phyloP scores from a whole-genome alignment of 257 asterid species.

The Solanum pimpinellifolium region DNA sequence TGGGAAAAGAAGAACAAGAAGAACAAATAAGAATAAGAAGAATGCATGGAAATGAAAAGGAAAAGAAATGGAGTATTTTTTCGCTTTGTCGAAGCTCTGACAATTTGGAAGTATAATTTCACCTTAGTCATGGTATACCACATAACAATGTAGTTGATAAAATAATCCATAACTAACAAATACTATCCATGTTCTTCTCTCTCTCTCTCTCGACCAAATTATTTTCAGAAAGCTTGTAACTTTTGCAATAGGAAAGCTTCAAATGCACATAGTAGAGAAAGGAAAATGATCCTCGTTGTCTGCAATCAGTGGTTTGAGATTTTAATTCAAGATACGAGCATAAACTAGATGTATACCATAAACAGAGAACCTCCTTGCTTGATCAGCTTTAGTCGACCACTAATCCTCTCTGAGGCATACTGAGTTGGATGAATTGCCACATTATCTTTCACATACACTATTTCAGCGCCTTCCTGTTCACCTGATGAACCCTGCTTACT shows the following conservation, averaged over 20 bases:
- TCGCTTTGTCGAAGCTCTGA: neutral
- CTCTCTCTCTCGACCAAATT: neutral
- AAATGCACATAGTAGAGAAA: neutral
- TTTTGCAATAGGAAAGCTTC: neutral
- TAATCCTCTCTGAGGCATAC: conserved; percentile 81
- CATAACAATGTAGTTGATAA: neutral
- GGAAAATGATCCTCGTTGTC: neutral
- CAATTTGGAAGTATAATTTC: neutral
- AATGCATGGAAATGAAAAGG: neutral
- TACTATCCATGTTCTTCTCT: neutral
- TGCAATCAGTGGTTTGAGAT: neutral
- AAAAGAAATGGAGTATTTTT: neutral
- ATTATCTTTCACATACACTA: conserved; percentile 74
- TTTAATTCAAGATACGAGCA: neutral
- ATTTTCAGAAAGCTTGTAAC: neutral
- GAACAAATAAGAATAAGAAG: neutral
- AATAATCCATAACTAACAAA: neutral
- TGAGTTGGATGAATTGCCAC: conserved; percentile 97
- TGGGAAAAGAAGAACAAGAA: neutral
- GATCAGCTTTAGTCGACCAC: conserved; percentile 91
- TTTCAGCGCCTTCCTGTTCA: conserved; percentile 72
- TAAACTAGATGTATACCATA: conserved; percentile 40
- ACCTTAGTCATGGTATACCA: neutral
- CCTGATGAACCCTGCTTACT: conserved; percentile 39
- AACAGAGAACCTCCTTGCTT: conserved; percentile 70